phyloP scores from a whole-genome alignment of 1,139 yeast species.

The Casaregolazyma lundiana region DNA sequence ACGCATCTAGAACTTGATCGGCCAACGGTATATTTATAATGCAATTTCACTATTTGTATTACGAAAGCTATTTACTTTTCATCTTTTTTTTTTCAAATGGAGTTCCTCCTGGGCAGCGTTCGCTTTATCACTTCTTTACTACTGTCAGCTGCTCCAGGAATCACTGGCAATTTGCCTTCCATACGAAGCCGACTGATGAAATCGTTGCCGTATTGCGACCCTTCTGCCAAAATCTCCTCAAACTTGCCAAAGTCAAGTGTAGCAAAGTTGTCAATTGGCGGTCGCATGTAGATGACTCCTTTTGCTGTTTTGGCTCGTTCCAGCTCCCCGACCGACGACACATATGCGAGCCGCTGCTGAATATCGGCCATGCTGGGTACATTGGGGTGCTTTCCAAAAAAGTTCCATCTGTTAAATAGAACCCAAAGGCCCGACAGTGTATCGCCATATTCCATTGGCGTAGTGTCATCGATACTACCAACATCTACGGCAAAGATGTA shows the following conservation, averaged over 20 bases:
- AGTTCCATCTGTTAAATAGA: constrained; percentile 80
- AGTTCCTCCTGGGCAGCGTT: constrained; percentile 51
- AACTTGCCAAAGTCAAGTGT: constrained; percentile 90
- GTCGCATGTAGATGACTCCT: constrained; percentile 86
- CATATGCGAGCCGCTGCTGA: constrained; percentile 89
- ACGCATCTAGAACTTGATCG: constrained; percentile 12
- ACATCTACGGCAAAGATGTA: constrained; percentile 94
- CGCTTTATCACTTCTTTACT: constrained; percentile 26
- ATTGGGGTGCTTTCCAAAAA: constrained; percentile 80
- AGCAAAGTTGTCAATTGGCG: constrained; percentile 89
- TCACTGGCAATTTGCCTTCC: constrained; percentile 53
- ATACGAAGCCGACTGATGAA: constrained; percentile 51
- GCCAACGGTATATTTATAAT: constrained; percentile 8
- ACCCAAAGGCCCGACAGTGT: constrained; percentile 93
- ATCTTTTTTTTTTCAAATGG: constrained; percentile 38
- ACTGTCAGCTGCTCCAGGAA: constrained; percentile 47
- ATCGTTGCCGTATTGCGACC: constrained; percentile 66
- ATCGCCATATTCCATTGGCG: constrained; percentile 91
- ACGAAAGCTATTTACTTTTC: background rate
- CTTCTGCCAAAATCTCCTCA: constrained; percentile 82
- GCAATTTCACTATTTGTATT: background rate
- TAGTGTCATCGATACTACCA: constrained; percentile 88
- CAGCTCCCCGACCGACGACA: constrained; percentile 88
- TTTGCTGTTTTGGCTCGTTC: constrained; percentile 81
- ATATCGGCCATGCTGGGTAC: constrained; percentile 95